Conservation (phyloP, 306 rosid genomes). For the Dicorynia guianensis region DNA sequence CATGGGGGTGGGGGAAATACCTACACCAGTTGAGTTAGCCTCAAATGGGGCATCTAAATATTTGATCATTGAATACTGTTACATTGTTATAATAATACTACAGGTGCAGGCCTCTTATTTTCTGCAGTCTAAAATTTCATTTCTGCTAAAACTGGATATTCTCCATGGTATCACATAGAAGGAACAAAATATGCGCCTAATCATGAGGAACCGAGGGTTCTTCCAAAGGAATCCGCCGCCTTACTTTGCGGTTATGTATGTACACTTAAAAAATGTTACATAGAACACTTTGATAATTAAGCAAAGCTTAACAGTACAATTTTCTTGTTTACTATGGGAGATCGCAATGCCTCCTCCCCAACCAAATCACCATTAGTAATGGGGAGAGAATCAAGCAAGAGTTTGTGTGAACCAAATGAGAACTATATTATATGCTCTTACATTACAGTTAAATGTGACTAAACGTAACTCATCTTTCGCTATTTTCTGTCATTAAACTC, state of each 20-base stretch:
- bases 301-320: neutral
- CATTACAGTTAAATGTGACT: slow-evolving; percentile 6
- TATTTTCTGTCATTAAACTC: neutral
- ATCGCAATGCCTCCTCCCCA: neutral
- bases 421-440: slow-evolving; percentile 1
- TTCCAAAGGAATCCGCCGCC: neutral
- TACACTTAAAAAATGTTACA: neutral
- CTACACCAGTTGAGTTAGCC: too few species aligned
- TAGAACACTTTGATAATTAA: too few species aligned
- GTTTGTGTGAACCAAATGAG: neutral
- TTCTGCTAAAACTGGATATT: neutral
- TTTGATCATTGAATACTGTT: too few species aligned
- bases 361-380: neutral
- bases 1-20: too few species aligned
- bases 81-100: too few species aligned
- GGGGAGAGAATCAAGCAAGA: neutral
- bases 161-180: neutral
- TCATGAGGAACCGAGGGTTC: neutral
- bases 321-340: neutral
- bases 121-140: neutral
- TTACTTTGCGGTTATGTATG: too few species aligned
- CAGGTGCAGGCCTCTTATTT: too few species aligned
- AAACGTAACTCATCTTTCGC: neutral
- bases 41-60: too few species aligned
- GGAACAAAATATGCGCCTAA: too few species aligned